phyloP scores from a whole-genome alignment of 2,329 filamentous ascomycete genomes.

The Nigrospora oryzae region DNA sequence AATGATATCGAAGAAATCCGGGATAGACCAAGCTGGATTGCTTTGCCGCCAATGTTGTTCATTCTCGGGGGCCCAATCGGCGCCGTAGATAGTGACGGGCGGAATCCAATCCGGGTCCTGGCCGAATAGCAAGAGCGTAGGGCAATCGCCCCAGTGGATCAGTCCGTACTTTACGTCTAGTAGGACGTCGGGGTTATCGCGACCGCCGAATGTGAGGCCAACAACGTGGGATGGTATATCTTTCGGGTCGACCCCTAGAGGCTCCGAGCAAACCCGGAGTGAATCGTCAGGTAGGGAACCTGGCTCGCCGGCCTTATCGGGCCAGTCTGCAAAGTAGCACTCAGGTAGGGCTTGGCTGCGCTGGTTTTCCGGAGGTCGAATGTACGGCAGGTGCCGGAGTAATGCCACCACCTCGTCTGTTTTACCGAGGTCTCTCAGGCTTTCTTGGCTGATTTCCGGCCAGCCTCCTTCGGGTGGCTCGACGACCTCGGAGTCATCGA shows the following conservation, averaged over 20 bases:
- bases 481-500: constrained; percentile 12
- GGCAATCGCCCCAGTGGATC: constrained; percentile 1
- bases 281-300: neutral
- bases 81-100: constrained; percentile 37
- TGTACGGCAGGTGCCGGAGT: constrained; percentile 1
- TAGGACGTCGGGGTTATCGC: neutral
- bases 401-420: constrained; percentile 1
- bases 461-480: constrained; percentile 18
- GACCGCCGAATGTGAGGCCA: neutral
- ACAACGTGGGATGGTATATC: constrained; percentile 1
- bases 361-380: neutral
- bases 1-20: neutral
- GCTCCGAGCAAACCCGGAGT: neutral
- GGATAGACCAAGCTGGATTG: neutral
- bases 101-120: constrained; percentile 25
- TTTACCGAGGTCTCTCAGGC: neutral
- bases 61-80: neutral
- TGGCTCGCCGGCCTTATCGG: neutral
- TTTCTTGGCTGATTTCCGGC: constrained; percentile 12
- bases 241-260: neutral
- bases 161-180: constrained; percentile 1
- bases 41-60: neutral
- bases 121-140: neutral
- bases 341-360: neutral
- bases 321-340: constrained; percentile 1